Percentiles rank a stretch among this genome's conserved stretches.
Evolutionary conservation across 331 rosid genomes (phyloP).

Genomic region (Spiraea crenata): DNA sequence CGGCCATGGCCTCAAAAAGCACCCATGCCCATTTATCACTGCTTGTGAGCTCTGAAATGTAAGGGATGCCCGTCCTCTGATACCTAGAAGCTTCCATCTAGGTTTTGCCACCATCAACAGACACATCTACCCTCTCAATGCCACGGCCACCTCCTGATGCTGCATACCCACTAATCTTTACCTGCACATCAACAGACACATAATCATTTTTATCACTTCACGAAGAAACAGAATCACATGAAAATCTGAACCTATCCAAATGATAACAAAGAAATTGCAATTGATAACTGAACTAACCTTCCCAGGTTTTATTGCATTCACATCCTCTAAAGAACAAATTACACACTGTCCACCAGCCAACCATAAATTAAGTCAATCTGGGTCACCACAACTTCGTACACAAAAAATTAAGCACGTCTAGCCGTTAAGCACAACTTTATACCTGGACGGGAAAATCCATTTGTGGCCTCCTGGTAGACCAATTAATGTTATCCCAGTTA

Average conservation of each 20-base stretch:
- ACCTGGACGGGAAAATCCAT: conserved; percentile 99
- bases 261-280: background rate
- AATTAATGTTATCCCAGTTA: conserved; percentile 86
- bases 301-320: conserved; percentile 76
- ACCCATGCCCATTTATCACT: conserved; percentile 99
- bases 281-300: conserved; percentile 57
- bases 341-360: conserved; percentile 67
- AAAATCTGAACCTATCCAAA: background rate
- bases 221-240: background rate
- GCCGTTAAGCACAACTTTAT: conserved; percentile 23
- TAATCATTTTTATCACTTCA: background rate
- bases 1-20: conserved; percentile 63
- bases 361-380: conserved; percentile 6
- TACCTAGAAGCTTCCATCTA: conserved; percentile 78
- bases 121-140: conserved; percentile 87
- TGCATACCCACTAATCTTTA: conserved; percentile 81
- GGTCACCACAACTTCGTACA: background rate
- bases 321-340: conserved; percentile 85
- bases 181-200: conserved; percentile 32
- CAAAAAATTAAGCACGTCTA: background rate
- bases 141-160: conserved; percentile 95
- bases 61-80: conserved; percentile 60
- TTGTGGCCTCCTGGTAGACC: conserved; percentile 87
- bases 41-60: conserved; percentile 51
- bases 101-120: conserved; percentile 82